phyloP scores from a whole-genome alignment of 1,139 yeast species.

The Sugiyamaella grinbergsii region DNA sequence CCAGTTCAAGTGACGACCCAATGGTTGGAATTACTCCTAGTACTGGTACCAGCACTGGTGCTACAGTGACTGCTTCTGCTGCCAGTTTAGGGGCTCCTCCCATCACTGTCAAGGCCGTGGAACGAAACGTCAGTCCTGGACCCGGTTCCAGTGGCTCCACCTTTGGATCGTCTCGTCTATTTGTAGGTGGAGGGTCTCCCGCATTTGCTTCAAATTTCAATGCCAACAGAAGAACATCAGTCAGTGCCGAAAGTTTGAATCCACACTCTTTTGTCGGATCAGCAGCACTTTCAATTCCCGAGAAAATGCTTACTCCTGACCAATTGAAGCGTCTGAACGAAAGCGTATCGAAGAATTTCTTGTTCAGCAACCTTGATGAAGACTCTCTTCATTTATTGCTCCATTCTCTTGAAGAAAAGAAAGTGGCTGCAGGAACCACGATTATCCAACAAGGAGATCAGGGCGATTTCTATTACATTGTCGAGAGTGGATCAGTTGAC shows the following conservation, averaged over 20 bases:
- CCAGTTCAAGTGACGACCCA: slow-evolving; percentile 6
- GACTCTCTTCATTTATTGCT: slow-evolving; percentile 77
- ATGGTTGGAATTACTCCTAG: slow-evolving; percentile 12
- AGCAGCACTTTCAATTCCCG: slow-evolving; percentile 24
- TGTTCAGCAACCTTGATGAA: slow-evolving; percentile 74
- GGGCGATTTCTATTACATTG: slow-evolving; percentile 90
- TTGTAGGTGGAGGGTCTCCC: slow-evolving; percentile 10
- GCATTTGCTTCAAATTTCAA: slow-evolving; percentile 43
- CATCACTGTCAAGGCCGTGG: background rate
- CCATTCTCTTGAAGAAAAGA: slow-evolving; percentile 75
- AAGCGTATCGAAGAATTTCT: slow-evolving; percentile 75
- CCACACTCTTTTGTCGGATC: slow-evolving; percentile 33
- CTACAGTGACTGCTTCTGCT: slow-evolving; percentile 13
- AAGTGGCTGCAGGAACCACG: slow-evolving; percentile 58
- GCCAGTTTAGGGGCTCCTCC: slow-evolving; percentile 12
- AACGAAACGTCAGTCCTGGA: background rate
- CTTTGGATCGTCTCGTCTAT: slow-evolving; percentile 8
- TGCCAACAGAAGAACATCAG: slow-evolving; percentile 83
- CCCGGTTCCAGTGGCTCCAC: background rate
- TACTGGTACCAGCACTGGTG: background rate
- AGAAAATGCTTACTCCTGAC: slow-evolving; percentile 42
- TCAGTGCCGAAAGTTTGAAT: slow-evolving; percentile 64
- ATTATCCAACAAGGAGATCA: slow-evolving; percentile 94
- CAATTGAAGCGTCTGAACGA: slow-evolving; percentile 70
- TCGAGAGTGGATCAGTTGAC: slow-evolving; percentile 83